These are phyloP conservation scores for Penicillium palitans DNA, from an alignment of 2,329 filamentous ascomycete species.

Conservation along the genomic window DNA sequence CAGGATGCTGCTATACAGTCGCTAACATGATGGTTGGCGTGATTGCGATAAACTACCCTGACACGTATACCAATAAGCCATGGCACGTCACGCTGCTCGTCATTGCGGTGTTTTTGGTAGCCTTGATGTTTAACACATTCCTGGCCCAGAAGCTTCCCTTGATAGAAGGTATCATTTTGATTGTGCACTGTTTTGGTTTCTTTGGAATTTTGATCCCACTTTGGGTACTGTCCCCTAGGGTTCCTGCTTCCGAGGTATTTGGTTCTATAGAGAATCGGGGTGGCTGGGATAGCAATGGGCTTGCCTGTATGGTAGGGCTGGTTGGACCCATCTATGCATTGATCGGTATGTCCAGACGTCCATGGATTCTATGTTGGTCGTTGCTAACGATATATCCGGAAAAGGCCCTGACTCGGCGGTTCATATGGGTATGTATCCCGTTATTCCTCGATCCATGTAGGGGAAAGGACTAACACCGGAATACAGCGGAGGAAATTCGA, in stretches of 20 bases:
- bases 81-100: constrained; percentile 1
- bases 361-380: neutral
- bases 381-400: neutral
- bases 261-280: neutral
- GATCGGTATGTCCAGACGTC: neutral
- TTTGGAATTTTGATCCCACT: constrained; percentile 36
- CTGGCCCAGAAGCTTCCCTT: constrained; percentile 30
- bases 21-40: constrained; percentile 38
- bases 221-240: constrained; percentile 22
- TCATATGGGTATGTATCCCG: neutral
- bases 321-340: neutral
- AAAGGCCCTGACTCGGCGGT: neutral
- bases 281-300: neutral
- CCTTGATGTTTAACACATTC: constrained; percentile 33
- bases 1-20: constrained; percentile 29
- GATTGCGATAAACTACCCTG: constrained; percentile 29
- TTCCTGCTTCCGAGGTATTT: neutral
- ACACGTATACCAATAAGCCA: neutral
- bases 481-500: neutral
- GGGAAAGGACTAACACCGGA: neutral
- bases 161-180: constrained; percentile 32
- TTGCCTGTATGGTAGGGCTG: neutral
- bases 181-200: constrained; percentile 36
- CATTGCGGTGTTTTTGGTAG: constrained; percentile 22
- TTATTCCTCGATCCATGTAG: neutral